Base-by-base conservation (phyloP, 2,329 filamentous ascomycete species). In the Ascochyta koolunga region DNA sequence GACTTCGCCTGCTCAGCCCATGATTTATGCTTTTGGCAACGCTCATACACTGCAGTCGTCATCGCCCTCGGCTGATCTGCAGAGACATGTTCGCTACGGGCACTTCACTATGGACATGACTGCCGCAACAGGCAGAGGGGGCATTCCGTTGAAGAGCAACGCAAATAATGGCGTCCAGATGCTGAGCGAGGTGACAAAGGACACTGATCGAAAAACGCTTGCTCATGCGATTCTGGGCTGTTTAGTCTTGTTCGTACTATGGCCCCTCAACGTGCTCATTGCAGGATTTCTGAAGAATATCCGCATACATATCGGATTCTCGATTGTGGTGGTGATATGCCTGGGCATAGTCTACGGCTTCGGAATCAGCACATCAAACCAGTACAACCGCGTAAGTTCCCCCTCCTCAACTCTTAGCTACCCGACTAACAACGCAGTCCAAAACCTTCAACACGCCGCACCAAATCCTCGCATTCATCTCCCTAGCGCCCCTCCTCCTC, bases 381-480 rank as follows among this genome's bases (percentile, higher is more conserved):
- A 76, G 29, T 77, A 69, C 56, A 77, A 76, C 46, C 71, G 73
- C 56, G 77, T 78, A 70, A 61, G 73, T 64, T 8, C 8, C 10
- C 5, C 22, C 9, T 13, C 0, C n/a, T 5, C 35, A 24, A n/a
- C 22, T 13, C 4, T 9, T 21, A 35, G 15, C 24, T 19, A 7
- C 5, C 40, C 29, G n/a, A 27, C 49, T 55, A 21, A 59, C 58
- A 55, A 40, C 10, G 11, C 21, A 79, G 71, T 78, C 76, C 35
- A 76, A 76, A 52, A 48, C 64, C 50, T 80, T 76, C 71, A 72
- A 61, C 56, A 74, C 79, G 8, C 65, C 75, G 3, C 80, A 82
- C 64, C 80, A 82, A 57, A 73, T 81, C 59, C 52, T 80, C 47
- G 79, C 79, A 21, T 72, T 81, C 37, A 40, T 79, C 33, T 40